Evolutionary conservation across 768 basidiomycete species (phyloP).

Genomic region (Trametes maxima): DNA sequence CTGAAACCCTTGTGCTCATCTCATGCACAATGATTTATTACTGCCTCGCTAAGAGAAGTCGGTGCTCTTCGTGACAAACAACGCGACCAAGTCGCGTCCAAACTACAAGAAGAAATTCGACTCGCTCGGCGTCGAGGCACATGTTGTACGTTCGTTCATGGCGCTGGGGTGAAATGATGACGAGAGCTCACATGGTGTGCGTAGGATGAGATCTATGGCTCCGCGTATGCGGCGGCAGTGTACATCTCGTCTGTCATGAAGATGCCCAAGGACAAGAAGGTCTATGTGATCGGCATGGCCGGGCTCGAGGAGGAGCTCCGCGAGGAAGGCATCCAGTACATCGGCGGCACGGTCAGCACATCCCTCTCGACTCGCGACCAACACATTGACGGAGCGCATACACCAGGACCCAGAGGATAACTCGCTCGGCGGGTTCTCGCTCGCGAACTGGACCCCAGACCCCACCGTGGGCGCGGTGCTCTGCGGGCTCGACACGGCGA

Average conservation of each 20-base stretch:
- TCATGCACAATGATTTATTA: not conserved
- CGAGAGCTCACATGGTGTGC: not conserved
- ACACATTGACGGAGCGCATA: not conserved
- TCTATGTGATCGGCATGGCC: conserved; percentile 91
- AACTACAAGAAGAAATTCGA: conserved; percentile 93
- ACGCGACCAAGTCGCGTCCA: conserved; percentile 89
- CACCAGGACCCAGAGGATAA: conserved; percentile 82
- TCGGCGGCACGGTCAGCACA: conserved; percentile 80
- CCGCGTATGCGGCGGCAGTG: conserved; percentile 83
- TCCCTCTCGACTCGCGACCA: not conserved
- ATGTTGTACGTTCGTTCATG: conserved; percentile 61
- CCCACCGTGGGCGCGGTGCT: conserved; percentile 87
- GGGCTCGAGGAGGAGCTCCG: conserved; percentile 92
- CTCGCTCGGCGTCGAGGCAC: conserved; percentile 79
- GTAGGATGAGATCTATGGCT: conserved; percentile 96
- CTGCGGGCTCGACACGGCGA: conserved; percentile 84
- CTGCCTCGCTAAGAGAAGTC: conserved; percentile 61
- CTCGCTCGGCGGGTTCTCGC: conserved; percentile 66
- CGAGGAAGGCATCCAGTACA: conserved; percentile 78
- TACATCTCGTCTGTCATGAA: conserved; percentile 89
- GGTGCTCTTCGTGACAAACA: conserved; percentile 94
- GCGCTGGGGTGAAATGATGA: not conserved
- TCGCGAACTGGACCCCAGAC: conserved; percentile 74
- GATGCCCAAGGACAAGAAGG: conserved; percentile 88
- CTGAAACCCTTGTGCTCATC: not conserved